These are phyloP conservation scores for Salicornia ramosissima DNA, from an alignment of 148 eudicot genomes.

Conservation along the genomic window DNA sequence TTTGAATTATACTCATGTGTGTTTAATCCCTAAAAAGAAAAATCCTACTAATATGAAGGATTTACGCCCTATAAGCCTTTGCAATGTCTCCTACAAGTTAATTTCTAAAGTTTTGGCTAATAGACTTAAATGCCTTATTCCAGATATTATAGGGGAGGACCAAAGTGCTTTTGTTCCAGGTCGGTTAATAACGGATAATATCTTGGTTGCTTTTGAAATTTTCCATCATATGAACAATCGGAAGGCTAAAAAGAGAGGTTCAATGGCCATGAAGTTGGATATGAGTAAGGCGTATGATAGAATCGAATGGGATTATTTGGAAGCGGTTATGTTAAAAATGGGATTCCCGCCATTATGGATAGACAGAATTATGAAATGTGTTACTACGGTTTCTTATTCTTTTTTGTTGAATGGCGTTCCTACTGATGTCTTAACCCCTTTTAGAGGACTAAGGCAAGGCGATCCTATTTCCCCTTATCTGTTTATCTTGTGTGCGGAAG, in stretches of 20 bases:
- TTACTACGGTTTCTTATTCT: neutral
- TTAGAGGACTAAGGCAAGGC: neutral
- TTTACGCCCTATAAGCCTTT: neutral
- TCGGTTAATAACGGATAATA: neutral
- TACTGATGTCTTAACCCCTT: neutral
- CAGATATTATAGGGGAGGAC: neutral
- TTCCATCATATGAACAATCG: neutral
- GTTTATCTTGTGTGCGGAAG: neutral
- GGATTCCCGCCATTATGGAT: neutral
- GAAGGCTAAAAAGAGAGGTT: neutral
- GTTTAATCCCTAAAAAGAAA: neutral
- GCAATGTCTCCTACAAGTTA: neutral
- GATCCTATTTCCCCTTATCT: neutral
- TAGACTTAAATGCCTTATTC: neutral
- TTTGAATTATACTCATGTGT: neutral
- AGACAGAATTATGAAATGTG: neutral
- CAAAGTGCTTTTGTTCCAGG: neutral
- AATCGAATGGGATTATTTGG: neutral
- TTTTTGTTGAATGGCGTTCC: neutral
- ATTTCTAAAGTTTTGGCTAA: neutral
- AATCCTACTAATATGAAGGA: neutral
- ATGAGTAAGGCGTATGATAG: constrained; percentile 1
- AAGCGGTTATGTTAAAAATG: neutral
- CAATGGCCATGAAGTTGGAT: neutral
- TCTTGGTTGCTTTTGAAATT: neutral